Conservation (phyloP, 106 monocot genomes). For the Posidonia australis region DNA sequence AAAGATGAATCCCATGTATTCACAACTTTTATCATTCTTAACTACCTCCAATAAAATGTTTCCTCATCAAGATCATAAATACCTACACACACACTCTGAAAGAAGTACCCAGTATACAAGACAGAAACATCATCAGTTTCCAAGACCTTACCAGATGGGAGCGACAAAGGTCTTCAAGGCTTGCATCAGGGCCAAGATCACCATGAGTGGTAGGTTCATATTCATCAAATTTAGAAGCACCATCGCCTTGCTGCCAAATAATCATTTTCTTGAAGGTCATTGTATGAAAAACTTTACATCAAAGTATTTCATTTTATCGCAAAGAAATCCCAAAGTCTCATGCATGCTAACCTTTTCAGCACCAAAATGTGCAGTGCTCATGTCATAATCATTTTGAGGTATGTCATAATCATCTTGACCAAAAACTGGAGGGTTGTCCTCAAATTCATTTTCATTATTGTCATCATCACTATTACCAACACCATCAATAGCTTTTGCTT, state of each 20-base stretch:
- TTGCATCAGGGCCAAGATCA: slow-evolving; percentile 35
- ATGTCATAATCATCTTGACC: slow-evolving; percentile 34
- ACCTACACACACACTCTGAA: no score
- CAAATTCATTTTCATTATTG: slow-evolving; percentile 27
- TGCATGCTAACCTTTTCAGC: slow-evolving; percentile 33
- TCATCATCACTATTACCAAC: slow-evolving; percentile 33
- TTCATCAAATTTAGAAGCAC: slow-evolving; percentile 21
- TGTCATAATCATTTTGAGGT: slow-evolving; percentile 15
- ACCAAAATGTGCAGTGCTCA: slow-evolving; percentile 30
- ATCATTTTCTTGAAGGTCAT: neutral
- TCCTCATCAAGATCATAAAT: no score
- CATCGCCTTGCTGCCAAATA: slow-evolving; percentile 12
- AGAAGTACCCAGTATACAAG: neutral
- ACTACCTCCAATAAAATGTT: no score
- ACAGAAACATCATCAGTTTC: neutral
- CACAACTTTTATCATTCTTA: no score
- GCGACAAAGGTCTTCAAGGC: slow-evolving; percentile 84
- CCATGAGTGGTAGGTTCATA: slow-evolving; percentile 24
- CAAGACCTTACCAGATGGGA: slow-evolving; percentile 66
- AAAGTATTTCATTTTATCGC: neutral
- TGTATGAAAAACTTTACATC: neutral
- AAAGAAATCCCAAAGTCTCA: neutral
- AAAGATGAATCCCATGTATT: no score
- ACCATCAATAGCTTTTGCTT: slow-evolving; percentile 19
- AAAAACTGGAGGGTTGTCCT: slow-evolving; percentile 36